Conservation (phyloP, 768 basidiomycete species). For the Leccinum pellstonianum region DNA sequence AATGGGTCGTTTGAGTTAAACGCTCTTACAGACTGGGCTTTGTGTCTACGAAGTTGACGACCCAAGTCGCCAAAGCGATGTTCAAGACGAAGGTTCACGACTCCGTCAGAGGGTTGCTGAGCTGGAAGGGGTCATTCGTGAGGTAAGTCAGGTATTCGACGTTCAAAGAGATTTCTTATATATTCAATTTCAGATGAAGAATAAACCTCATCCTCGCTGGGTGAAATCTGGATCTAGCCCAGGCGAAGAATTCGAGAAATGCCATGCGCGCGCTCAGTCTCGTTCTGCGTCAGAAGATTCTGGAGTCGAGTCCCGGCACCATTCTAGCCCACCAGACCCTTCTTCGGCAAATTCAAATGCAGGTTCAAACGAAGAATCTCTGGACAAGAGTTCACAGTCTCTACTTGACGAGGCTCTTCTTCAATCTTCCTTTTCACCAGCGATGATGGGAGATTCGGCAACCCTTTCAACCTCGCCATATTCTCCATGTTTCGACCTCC, state of each 20-base stretch:
- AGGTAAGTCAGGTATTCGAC: slow-evolving; percentile 40
- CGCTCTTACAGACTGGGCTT: slow-evolving; percentile 57
- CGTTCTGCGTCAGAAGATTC: slow-evolving; percentile 17
- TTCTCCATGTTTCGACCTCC: slow-evolving; percentile 19
- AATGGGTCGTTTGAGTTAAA: slow-evolving; percentile 15
- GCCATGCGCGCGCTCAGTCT: slow-evolving; percentile 22
- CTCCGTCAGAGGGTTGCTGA: slow-evolving; percentile 77
- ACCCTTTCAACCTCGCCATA: slow-evolving; percentile 10
- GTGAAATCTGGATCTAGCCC: slow-evolving; percentile 28
- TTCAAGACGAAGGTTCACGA: slow-evolving; percentile 61
- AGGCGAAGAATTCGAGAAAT: slow-evolving; percentile 29
- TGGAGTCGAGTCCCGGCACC: slow-evolving; percentile 2
- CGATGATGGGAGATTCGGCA: slow-evolving; percentile 32
- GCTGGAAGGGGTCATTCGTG: slow-evolving; percentile 81
- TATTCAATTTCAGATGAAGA: slow-evolving; percentile 51
- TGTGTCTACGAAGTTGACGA: slow-evolving; percentile 87
- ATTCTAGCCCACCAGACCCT: slow-evolving; percentile 3
- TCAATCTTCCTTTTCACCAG: slow-evolving; percentile 32
- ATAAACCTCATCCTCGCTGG: slow-evolving; percentile 72
- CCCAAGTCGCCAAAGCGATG: slow-evolving; percentile 51
- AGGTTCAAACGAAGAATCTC: slow-evolving; percentile 7
- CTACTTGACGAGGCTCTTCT: slow-evolving; percentile 16
- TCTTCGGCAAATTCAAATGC: slow-evolving; percentile 2
- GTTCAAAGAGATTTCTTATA: not conserved
- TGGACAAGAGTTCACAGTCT: slow-evolving; percentile 1